Evolutionary conservation across 1,284 basidiomycete species (phyloP).

Genomic region (Leccinum pachyderme): DNA sequence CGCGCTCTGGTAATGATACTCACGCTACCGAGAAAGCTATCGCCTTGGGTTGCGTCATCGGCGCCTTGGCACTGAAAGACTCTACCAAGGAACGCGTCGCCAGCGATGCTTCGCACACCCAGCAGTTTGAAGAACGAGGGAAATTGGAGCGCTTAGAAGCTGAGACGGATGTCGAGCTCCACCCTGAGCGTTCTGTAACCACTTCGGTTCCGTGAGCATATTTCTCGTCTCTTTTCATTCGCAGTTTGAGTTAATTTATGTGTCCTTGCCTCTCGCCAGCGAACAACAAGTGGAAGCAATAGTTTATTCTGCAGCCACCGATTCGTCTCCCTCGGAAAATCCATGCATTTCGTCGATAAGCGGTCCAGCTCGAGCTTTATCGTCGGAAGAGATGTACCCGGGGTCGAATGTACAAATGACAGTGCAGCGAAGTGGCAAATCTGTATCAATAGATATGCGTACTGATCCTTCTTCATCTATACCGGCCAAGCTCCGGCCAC

Average conservation of each 20-base stretch:
- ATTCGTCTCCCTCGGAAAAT: background rate
- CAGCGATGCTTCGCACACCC: background rate
- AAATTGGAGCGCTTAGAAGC: background rate
- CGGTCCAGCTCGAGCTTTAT: background rate
- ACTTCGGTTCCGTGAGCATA: conserved; percentile 2
- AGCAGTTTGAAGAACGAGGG: background rate
- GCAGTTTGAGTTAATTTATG: background rate
- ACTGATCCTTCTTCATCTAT: background rate
- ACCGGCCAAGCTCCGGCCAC: background rate
- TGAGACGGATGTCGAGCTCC: background rate
- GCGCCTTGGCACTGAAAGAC: background rate
- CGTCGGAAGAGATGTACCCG: background rate
- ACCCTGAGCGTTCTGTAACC: background rate
- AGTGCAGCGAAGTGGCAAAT: background rate
- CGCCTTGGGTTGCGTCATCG: background rate
- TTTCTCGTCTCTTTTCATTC: background rate
- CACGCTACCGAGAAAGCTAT: background rate
- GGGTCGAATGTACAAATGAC: background rate
- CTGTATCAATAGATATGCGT: background rate
- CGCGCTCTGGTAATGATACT: background rate
- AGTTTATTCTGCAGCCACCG: background rate
- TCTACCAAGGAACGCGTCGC: background rate
- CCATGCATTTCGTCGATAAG: background rate
- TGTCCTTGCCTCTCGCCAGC: background rate
- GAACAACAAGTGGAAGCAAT: background rate